phyloP scores from a whole-genome alignment of 2,329 filamentous ascomycete species.

The Fusarium sororula region DNA sequence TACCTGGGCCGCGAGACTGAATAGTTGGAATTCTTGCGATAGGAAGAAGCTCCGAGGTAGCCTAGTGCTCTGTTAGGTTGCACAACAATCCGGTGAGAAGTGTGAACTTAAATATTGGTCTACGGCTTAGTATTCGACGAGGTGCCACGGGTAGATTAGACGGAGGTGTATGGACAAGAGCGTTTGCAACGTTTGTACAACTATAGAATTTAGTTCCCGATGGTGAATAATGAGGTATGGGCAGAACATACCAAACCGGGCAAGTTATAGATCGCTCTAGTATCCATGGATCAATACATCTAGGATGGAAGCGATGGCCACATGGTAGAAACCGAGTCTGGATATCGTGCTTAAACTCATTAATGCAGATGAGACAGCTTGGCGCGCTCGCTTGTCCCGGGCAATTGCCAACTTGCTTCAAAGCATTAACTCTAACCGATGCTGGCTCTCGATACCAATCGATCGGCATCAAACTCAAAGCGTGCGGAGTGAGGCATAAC shows the following conservation, averaged over 20 bases:
- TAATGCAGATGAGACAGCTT: no score
- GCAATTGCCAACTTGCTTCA: no score
- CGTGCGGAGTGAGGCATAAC: no score
- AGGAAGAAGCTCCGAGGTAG: background rate
- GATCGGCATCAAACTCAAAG: no score
- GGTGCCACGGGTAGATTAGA: background rate
- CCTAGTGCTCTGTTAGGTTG: background rate
- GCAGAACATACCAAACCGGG: background rate
- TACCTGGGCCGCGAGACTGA: background rate
- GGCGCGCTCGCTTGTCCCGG: no score
- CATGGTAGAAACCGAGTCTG: no score
- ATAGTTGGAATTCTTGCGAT: background rate
- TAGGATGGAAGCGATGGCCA: no score
- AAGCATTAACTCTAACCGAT: no score
- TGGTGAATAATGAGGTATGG: background rate
- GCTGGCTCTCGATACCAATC: no score
- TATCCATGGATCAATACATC: no score
- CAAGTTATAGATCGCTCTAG: background rate
- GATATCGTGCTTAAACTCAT: no score
- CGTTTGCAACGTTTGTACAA: background rate
- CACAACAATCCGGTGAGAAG: background rate
- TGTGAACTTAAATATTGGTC: conserved; percentile 2
- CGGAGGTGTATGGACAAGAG: background rate
- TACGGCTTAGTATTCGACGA: background rate
- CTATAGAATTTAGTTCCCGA: background rate